These are phyloP conservation scores for Calocybe indica DNA, from an alignment of 768 basidiomycete species.

Conservation along the genomic window DNA sequence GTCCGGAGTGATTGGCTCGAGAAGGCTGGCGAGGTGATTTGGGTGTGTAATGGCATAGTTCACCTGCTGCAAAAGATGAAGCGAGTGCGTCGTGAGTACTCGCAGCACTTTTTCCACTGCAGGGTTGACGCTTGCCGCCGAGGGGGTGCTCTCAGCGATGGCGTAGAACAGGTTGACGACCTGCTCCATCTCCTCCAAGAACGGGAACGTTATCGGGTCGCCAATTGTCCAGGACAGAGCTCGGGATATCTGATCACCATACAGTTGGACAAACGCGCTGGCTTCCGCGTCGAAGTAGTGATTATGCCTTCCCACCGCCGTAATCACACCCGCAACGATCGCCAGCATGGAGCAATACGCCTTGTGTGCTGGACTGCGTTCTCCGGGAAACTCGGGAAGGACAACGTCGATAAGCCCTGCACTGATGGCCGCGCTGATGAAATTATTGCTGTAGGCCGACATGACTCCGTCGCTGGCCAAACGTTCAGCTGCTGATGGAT, in stretches of 20 bases:
- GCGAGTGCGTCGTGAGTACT: conserved; percentile 60
- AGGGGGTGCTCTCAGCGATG: conserved; percentile 53
- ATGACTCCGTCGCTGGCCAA: conserved; percentile 81
- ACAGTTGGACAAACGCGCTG: conserved; percentile 80
- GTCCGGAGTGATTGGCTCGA: conserved; percentile 75
- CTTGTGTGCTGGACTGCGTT: conserved; percentile 73
- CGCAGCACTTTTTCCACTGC: conserved; percentile 59
- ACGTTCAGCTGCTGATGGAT: conserved; percentile 74
- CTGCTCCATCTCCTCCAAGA: conserved; percentile 80
- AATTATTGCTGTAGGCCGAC: conserved; percentile 78
- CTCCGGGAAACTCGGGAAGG: conserved; percentile 64
- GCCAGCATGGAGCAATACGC: conserved; percentile 83
- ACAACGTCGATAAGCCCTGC: conserved; percentile 64
- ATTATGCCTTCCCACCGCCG: conserved; percentile 54
- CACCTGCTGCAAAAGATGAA: conserved; percentile 77
- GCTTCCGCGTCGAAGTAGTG: conserved; percentile 84
- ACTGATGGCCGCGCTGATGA: conserved; percentile 71
- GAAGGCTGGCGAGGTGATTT: conserved; percentile 74
- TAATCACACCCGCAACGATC: conserved; percentile 68
- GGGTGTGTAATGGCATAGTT: conserved; percentile 92
- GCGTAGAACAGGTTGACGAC: conserved; percentile 74
- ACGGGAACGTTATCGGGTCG: conserved; percentile 67
- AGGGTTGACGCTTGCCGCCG: conserved; percentile 37
- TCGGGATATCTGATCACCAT: conserved; percentile 71
- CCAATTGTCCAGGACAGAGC: conserved; percentile 81